phyloP scores from a whole-genome alignment of 441 rosid species.

The Raphanus hybrid region DNA sequence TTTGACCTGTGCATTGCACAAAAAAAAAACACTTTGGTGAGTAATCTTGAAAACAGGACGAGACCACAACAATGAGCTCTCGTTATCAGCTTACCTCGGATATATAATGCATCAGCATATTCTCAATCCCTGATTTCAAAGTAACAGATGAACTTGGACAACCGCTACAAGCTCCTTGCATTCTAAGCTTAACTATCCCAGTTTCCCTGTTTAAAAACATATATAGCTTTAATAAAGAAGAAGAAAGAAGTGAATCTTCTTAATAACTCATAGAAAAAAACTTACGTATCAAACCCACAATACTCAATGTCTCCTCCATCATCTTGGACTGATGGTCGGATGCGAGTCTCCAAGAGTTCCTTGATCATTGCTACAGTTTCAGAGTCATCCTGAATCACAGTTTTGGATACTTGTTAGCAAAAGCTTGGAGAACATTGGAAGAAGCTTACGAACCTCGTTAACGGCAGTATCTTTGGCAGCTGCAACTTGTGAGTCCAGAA shows the following conservation, averaged over 20 bases:
- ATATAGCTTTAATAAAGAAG: slow-evolving; percentile 18
- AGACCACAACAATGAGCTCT: slow-evolving; percentile 14
- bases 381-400: slow-evolving; percentile 77
- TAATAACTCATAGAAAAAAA: no score
- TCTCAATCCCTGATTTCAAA: slow-evolving; percentile 94
- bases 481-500: slow-evolving; percentile 70
- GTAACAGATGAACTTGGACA: slow-evolving; percentile 99
- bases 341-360: slow-evolving; percentile 95
- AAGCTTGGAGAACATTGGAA: background rate
- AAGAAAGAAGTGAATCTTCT: slow-evolving; percentile 1
- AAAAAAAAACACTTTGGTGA: slow-evolving; percentile 14
- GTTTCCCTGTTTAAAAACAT: slow-evolving; percentile 63
- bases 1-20: slow-evolving; percentile 63
- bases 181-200: slow-evolving; percentile 84
- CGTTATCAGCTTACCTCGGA: slow-evolving; percentile 69
- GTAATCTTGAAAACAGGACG: background rate
- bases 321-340: slow-evolving; percentile 97
- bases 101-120: slow-evolving; percentile 98
- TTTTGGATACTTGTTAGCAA: background rate
- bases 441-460: slow-evolving; percentile 68
- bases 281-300: slow-evolving; percentile 82
- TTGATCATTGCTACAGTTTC: slow-evolving; percentile 98
- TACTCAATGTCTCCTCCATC: slow-evolving; percentile 98
- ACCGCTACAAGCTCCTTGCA: slow-evolving; percentile 99
- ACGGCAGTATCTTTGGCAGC: slow-evolving; percentile 91